These are phyloP conservation scores for Globisporangium spinosum DNA, from an alignment of 352 stramenopile species.

Conservation along the genomic window DNA sequence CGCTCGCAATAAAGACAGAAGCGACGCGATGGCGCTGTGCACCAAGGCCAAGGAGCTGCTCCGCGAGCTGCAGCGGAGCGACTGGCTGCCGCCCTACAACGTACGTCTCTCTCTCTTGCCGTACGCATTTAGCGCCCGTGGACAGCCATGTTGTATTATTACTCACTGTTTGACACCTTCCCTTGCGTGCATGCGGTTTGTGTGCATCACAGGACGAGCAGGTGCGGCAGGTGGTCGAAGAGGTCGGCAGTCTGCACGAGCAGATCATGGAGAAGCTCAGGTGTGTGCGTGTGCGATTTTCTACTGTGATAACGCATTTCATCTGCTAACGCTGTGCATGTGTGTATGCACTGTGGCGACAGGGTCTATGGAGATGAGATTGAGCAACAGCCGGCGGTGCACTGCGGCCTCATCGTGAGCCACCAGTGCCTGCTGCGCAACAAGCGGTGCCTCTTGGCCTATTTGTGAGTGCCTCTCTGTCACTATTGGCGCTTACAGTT, in stretches of 20 bases:
- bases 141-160: neutral
- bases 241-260: constrained; percentile 59
- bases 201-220: constrained; percentile 56
- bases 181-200: neutral
- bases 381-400: constrained; percentile 52
- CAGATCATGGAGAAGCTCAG: constrained; percentile 74
- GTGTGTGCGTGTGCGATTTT: constrained; percentile 30
- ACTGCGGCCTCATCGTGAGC: constrained; percentile 83
- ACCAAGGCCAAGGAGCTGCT: constrained; percentile 82
- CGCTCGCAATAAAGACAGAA: neutral
- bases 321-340: constrained; percentile 1
- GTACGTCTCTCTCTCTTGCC: constrained; percentile 31
- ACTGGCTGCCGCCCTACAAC: constrained; percentile 91
- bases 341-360: neutral
- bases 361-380: constrained; percentile 67
- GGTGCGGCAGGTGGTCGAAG: constrained; percentile 77
- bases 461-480: constrained; percentile 49
- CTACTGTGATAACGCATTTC: neutral
- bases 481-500: neutral
- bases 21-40: constrained; percentile 55
- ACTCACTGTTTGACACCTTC: neutral
- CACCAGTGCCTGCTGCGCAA: constrained; percentile 89
- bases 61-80: constrained; percentile 87
- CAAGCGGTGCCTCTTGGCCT: constrained; percentile 87
- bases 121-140: neutral